phyloP scores from a whole-genome alignment of 148 eudicot species.

The Spergularia bocconei region DNA sequence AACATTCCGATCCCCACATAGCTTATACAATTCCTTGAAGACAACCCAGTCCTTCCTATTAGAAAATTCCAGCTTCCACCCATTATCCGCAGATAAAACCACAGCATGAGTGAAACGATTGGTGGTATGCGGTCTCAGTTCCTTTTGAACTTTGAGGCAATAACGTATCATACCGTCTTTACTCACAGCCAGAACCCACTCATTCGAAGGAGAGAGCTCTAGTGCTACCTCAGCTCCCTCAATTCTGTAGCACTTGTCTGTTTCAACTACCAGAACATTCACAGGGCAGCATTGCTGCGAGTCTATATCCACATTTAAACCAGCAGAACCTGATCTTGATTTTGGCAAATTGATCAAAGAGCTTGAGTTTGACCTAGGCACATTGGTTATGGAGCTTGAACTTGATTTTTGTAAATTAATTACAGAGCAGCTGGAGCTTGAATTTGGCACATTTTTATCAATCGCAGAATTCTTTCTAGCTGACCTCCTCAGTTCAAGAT shows the following conservation, averaged over 20 bases:
- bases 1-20: slow-evolving; percentile 63
- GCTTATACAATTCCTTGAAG: slow-evolving; percentile 71
- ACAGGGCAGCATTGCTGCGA: slow-evolving; percentile 47
- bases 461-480: slow-evolving; percentile 22
- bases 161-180: slow-evolving; percentile 47
- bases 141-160: slow-evolving; percentile 38
- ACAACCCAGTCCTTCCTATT: slow-evolving; percentile 69
- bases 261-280: slow-evolving; percentile 61
- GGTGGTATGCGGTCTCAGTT: slow-evolving; percentile 52
- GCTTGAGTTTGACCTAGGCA: not conserved
- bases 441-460: slow-evolving; percentile 35
- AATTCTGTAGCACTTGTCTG: slow-evolving; percentile 66
- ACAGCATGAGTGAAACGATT: slow-evolving; percentile 64
- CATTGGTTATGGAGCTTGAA: not conserved
- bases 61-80: slow-evolving; percentile 86
- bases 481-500: slow-evolving; percentile 35
- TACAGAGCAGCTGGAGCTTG: slow-evolving; percentile 8
- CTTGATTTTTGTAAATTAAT: not conserved
- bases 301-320: slow-evolving; percentile 37
- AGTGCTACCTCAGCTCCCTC: slow-evolving; percentile 58
- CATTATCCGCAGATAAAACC: slow-evolving; percentile 57
- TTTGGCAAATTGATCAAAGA: slow-evolving; percentile 34
- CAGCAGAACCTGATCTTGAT: slow-evolving; percentile 27
- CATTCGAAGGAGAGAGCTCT: slow-evolving; percentile 47
- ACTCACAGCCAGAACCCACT: slow-evolving; percentile 64